phyloP scores from a whole-genome alignment of 129 eudicot genomes.

The Artemisia annua region DNA sequence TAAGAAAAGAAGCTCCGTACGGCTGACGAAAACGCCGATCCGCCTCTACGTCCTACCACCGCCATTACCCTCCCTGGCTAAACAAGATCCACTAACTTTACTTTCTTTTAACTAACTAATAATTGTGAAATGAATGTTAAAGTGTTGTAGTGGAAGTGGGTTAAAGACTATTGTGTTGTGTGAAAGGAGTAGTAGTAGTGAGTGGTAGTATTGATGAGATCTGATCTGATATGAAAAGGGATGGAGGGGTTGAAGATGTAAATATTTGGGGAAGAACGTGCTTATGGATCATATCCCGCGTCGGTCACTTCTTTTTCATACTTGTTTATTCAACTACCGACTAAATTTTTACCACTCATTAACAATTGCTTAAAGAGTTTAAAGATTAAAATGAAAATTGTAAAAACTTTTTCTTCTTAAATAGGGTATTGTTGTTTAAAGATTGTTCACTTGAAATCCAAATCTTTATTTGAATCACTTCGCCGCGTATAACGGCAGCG shows the following conservation, averaged over 20 bases:
- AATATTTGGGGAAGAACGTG: constrained; percentile 26
- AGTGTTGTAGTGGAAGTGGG: not conserved
- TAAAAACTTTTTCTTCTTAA: too few relatives aligned
- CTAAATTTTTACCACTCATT: too few relatives aligned
- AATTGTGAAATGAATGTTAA: constrained; percentile 9
- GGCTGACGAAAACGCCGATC: constrained; percentile 47
- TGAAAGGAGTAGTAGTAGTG: not conserved
- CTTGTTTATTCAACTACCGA: too few relatives aligned
- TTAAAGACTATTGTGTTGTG: not conserved
- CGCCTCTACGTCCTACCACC: constrained; percentile 64
- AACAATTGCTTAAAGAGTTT: too few relatives aligned
- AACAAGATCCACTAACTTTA: constrained; percentile 23
- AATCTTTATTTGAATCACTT: too few relatives aligned
- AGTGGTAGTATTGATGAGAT: constrained; percentile 14
- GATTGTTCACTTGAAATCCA: too few relatives aligned
- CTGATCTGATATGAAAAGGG: constrained; percentile 22
- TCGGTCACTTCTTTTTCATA: constrained; percentile 4
- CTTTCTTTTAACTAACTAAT: not conserved
- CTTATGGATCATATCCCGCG: constrained; percentile 13
- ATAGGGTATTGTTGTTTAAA: too few relatives aligned
- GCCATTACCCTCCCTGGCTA: constrained; percentile 42
- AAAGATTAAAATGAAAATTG: too few relatives aligned
- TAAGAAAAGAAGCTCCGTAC: constrained; percentile 72
- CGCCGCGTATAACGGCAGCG: too few relatives aligned
- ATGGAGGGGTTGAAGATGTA: constrained; percentile 3